Conservation (phyloP, 2,329 filamentous ascomycete species). For the Arachnomyces sp. region DNA sequence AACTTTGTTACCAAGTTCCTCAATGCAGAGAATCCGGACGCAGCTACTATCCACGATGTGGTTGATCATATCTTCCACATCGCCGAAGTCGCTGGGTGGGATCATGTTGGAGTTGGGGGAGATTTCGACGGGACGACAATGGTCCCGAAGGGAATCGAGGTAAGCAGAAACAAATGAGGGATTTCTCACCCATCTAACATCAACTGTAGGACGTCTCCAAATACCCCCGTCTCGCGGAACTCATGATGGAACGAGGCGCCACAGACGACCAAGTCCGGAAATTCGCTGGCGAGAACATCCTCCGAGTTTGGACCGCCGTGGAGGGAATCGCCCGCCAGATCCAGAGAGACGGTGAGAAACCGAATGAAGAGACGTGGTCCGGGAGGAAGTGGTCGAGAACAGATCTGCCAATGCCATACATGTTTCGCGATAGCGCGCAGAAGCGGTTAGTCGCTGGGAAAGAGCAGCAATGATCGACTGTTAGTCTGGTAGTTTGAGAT, state of each 20-base stretch:
- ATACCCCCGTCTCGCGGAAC: conserved; percentile 14
- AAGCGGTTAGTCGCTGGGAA: neutral
- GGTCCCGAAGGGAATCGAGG: conserved; percentile 19
- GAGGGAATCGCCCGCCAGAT: conserved; percentile 13
- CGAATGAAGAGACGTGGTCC: conserved; percentile 14
- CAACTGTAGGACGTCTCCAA: conserved; percentile 16
- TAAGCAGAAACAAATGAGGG: too few relatives aligned
- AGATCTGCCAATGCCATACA: neutral
- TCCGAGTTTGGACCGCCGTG: conserved; percentile 18
- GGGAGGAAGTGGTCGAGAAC: conserved; percentile 8
- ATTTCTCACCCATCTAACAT: too few relatives aligned
- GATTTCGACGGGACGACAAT: conserved; percentile 26
- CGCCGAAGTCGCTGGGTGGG: conserved; percentile 22
- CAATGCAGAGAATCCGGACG: conserved; percentile 19
- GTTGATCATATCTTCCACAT: conserved; percentile 32
- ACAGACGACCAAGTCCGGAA: conserved; percentile 31
- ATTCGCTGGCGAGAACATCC: conserved; percentile 32
- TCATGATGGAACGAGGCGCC: conserved; percentile 28
- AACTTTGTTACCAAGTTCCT: conserved; percentile 29
- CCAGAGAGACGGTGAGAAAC: conserved; percentile 13
- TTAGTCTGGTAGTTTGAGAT: too few relatives aligned
- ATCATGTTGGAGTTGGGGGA: conserved; percentile 28
- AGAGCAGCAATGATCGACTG: too few relatives aligned
- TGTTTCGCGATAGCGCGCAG: neutral
- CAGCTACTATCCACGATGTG: conserved; percentile 27